Conservation (phyloP, 139 green algal species). For the Gonium pectorale region DNA sequence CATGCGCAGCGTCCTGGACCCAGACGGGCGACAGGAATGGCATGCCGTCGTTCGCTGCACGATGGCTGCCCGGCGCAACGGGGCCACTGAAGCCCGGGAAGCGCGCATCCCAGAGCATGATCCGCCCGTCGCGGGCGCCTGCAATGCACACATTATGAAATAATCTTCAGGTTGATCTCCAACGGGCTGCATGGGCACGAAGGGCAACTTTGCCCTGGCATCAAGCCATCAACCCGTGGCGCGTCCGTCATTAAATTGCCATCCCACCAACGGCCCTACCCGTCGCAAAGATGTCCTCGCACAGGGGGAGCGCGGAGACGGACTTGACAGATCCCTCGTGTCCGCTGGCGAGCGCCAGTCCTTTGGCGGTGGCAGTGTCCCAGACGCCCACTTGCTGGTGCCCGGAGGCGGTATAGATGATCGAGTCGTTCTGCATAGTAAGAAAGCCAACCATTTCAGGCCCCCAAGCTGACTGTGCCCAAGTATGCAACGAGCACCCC, state of each 20-base stretch:
- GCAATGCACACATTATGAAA: conserved; percentile 3
- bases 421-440: not conserved
- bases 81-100: not conserved
- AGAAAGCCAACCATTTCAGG: not conserved
- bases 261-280: conserved; percentile 60
- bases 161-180: no score
- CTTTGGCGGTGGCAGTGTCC: conserved; percentile 65
- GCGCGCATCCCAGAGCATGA: conserved; percentile 84
- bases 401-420: conserved; percentile 82
- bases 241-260: no score
- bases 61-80: not conserved
- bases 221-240: no score
- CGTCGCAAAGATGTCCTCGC: conserved; percentile 77
- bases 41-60: not conserved
- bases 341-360: conserved; percentile 61
- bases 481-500: not conserved
- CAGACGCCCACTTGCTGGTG: conserved; percentile 78
- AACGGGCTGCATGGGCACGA: no score
- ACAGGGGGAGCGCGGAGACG: conserved; percentile 52
- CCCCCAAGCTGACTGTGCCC: no score
- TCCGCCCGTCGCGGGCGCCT: conserved; percentile 76
- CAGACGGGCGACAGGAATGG: conserved; percentile 1
- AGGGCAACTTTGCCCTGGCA: no score
- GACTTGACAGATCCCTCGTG: conserved; percentile 83
- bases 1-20: not conserved